A percentile compares a stretch with the other conserved stretches of the same genome.
Evolutionary conservation across 495 filamentous ascomycete species (phyloP).

Genomic region (Darksidea phi): DNA sequence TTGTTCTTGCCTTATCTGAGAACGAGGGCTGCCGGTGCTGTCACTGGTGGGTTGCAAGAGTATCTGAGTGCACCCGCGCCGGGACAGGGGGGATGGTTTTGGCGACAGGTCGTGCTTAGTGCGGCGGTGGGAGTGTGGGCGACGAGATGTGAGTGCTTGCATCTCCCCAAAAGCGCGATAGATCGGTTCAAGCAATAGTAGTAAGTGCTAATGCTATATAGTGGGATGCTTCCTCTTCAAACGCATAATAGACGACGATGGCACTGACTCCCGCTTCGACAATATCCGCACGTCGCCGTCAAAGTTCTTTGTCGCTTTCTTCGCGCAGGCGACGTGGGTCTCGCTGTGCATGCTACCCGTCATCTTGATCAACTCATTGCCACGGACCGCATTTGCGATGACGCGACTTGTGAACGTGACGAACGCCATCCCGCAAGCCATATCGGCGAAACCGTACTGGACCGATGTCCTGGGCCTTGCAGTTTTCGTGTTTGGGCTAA

Average conservation of each 20-base stretch:
- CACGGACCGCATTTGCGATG: conserved; percentile 43
- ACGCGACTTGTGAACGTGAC: conserved; percentile 19
- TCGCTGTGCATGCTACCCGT: conserved; percentile 61
- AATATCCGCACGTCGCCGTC: conserved; percentile 53
- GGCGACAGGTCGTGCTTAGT: conserved; percentile 61
- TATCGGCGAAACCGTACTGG: conserved; percentile 44
- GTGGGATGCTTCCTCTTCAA: conserved; percentile 61
- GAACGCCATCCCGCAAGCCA: not conserved
- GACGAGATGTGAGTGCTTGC: conserved; percentile 49
- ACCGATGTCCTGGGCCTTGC: conserved; percentile 56
- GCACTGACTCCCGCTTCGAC: conserved; percentile 63
- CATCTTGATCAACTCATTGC: conserved; percentile 59
- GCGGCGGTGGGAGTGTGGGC: conserved; percentile 59
- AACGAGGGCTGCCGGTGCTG: conserved; percentile 15
- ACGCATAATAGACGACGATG: conserved; percentile 51
- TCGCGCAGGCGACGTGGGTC: conserved; percentile 62
- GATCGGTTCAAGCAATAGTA: no score
- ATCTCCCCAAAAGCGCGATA: not conserved
- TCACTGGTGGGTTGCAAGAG: conserved; percentile 37
- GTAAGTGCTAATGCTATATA: conserved; percentile 32
- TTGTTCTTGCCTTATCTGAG: conserved; percentile 61
- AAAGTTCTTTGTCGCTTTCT: conserved; percentile 56
- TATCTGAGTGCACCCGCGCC: conserved; percentile 27
- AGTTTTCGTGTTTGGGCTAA: conserved; percentile 57
- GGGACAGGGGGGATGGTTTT: conserved; percentile 50